A percentile compares a stretch with the other conserved stretches of the same genome.
phyloP scores from a whole-genome alignment of 2,329 filamentous ascomycete genomes.

The Alternaria sp. region DNA sequence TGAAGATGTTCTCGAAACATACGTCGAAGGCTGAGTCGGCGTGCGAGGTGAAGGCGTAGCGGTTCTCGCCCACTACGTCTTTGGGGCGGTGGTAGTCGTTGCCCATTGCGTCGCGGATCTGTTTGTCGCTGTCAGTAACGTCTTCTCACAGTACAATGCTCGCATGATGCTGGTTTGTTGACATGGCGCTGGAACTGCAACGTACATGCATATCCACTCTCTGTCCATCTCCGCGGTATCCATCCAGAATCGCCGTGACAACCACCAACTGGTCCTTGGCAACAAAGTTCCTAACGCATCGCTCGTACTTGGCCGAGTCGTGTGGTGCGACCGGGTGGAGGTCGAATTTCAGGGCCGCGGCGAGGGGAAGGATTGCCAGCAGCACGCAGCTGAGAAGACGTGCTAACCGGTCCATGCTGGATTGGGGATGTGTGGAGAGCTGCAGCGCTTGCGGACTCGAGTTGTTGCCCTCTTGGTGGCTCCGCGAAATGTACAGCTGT shows the following conservation, averaged over 20 bases:
- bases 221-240: constrained; percentile 90
- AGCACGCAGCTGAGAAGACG: constrained; percentile 40
- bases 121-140: constrained; percentile 15
- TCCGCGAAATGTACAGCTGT: constrained; percentile 28
- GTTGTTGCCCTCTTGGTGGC: constrained; percentile 26
- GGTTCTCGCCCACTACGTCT: constrained; percentile 88
- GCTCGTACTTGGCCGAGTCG: constrained; percentile 70
- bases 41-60: constrained; percentile 92
- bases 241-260: constrained; percentile 86
- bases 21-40: constrained; percentile 93
- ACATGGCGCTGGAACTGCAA: constrained; percentile 24
- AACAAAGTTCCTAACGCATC: constrained; percentile 97
- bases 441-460: constrained; percentile 14
- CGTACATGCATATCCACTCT: constrained; percentile 90
- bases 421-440: constrained; percentile 13
- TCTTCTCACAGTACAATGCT: neutral
- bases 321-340: constrained; percentile 71
- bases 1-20: constrained; percentile 88
- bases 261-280: constrained; percentile 90
- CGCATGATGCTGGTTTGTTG: neutral
- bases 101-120: constrained; percentile 94
- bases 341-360: constrained; percentile 88
- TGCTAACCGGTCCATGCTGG: constrained; percentile 45
- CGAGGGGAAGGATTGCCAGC: constrained; percentile 52
- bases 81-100: constrained; percentile 94